A percentile compares a stretch with the other conserved stretches of the same genome.
These are phyloP conservation scores for Anthracocystis setariae DNA, from an alignment of 1,284 basidiomycete species.

Conservation along the genomic window DNA sequence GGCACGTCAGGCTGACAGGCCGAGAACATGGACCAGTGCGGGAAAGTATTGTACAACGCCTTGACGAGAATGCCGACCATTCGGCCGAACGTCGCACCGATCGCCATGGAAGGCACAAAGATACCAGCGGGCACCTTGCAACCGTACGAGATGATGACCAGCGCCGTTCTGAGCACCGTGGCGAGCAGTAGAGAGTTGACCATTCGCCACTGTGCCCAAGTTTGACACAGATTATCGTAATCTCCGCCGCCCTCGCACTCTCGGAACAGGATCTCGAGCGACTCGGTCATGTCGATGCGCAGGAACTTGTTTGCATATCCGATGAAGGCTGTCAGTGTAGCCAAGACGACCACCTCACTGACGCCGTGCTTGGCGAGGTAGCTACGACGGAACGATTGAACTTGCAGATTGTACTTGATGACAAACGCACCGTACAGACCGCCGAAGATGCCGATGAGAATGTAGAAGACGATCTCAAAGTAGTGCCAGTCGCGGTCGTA, in stretches of 20 bases:
- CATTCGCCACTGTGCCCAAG: conserved; percentile 92
- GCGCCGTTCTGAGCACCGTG: conserved; percentile 83
- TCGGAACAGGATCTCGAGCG: conserved; percentile 92
- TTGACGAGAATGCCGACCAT: conserved; percentile 86
- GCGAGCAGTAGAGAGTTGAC: conserved; percentile 91
- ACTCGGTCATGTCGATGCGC: conserved; percentile 97
- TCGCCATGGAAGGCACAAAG: conserved; percentile 94
- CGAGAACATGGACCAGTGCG: conserved; percentile 83
- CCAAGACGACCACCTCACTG: conserved; percentile 86
- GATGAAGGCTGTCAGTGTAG: conserved; percentile 86
- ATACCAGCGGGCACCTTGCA: conserved; percentile 97
- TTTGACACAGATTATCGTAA: conserved; percentile 93
- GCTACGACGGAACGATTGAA: conserved; percentile 90
- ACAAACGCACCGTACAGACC: conserved; percentile 97
- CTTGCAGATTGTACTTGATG: conserved; percentile 95
- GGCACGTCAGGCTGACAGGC: conserved; percentile 90
- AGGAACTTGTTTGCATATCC: conserved; percentile 95
- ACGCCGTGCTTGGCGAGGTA: conserved; percentile 85
- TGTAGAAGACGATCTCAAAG: conserved; percentile 95
- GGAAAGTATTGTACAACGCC: conserved; percentile 85
- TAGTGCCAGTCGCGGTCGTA: conserved; percentile 99
- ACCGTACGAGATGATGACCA: conserved; percentile 93
- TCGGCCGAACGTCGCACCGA: conserved; percentile 94
- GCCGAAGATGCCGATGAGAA: conserved; percentile 94
- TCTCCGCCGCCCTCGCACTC: conserved; percentile 96